Base-by-base conservation (phyloP, 2,329 filamentous ascomycete genomes). In the Cladophialophora immunda region DNA sequence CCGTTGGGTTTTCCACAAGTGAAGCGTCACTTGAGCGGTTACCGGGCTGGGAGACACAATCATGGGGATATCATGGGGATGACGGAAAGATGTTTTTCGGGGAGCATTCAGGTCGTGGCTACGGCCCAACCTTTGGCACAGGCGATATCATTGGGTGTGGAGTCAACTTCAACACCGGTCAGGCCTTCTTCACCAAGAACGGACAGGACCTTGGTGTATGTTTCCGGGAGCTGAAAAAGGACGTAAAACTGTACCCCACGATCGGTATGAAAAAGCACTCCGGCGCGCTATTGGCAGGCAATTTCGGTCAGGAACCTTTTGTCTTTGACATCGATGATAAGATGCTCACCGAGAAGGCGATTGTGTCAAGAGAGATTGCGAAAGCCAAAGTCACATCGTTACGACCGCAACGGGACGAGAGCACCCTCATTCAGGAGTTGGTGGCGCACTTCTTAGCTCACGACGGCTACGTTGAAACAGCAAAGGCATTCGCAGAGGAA, bases 381-480 rank as follows among this genome's bases (percentile, higher is more conserved):
- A 74, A 78, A 36, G 81, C 86, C 13, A 83, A 82, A 57, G 85
- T 90, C n/a, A 82, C 86, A 30, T 82, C 78, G 25, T 80, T 95
- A 6, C 86, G 88, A 36, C 86, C 88, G 2, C 84, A 84, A 2
- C 27, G 38, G 50, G 66, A 68, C 34, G 94, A 97, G 78, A 90
- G 88, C 1, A 85, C 91, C 29, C 84, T 98, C 56, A 88, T 97
- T 41, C 93, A 97, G 76, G 87, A 91, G 72, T 82, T 98, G 64
- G 89, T 94, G 19, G 85, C 93, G 45, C 94, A 97, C 78, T 98
- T 97, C 72, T 82, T 99, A 15, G 92, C 94, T 41, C 94, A 98
- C 73, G 95, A 98, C 74, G 95, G 95, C 66, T 98, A 97, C 72
- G 90, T 97, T 7, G 94, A 97, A 72, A 97, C 94, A 0, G 94